phyloP scores from a whole-genome alignment of 1,284 basidiomycete species.

The Erythrobasidium hasegawianum region DNA sequence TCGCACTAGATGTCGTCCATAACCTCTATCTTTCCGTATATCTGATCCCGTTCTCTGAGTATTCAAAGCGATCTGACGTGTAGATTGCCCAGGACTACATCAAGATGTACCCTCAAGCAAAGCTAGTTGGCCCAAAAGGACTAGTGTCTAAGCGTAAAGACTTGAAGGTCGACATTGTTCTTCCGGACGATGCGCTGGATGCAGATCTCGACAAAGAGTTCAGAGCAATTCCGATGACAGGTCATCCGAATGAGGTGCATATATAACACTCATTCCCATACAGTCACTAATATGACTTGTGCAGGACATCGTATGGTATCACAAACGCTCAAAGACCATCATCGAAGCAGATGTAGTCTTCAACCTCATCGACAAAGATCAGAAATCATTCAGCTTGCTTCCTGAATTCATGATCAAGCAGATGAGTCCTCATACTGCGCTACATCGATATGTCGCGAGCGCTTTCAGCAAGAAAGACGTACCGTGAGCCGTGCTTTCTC shows the following conservation, averaged over 20 bases:
- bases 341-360: slow-evolving; percentile 84
- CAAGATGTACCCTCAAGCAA: slow-evolving; percentile 70
- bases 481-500: not conserved
- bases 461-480: slow-evolving; percentile 22
- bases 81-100: slow-evolving; percentile 60
- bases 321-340: slow-evolving; percentile 69
- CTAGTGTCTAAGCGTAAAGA: slow-evolving; percentile 54
- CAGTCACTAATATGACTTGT: slow-evolving; percentile 3
- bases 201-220: slow-evolving; percentile 18
- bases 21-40: slow-evolving; percentile 61
- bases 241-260: slow-evolving; percentile 40
- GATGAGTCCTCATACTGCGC: slow-evolving; percentile 17
- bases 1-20: slow-evolving; percentile 63
- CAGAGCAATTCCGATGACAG: slow-evolving; percentile 19
- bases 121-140: slow-evolving; percentile 64
- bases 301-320: slow-evolving; percentile 82
- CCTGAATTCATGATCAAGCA: slow-evolving; percentile 20
- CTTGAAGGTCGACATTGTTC: slow-evolving; percentile 55
- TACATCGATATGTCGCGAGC: slow-evolving; percentile 6
- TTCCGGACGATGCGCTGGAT: slow-evolving; percentile 9
- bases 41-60: not conserved
- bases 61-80: not conserved
- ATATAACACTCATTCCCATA: not conserved
- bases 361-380: slow-evolving; percentile 82
- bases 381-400: slow-evolving; percentile 47